Evolutionary conservation across 345 rosid genomes (phyloP), one percentile per base, ranked within the genome.

Genomic region (Hibiscus tridactylites): DNA sequence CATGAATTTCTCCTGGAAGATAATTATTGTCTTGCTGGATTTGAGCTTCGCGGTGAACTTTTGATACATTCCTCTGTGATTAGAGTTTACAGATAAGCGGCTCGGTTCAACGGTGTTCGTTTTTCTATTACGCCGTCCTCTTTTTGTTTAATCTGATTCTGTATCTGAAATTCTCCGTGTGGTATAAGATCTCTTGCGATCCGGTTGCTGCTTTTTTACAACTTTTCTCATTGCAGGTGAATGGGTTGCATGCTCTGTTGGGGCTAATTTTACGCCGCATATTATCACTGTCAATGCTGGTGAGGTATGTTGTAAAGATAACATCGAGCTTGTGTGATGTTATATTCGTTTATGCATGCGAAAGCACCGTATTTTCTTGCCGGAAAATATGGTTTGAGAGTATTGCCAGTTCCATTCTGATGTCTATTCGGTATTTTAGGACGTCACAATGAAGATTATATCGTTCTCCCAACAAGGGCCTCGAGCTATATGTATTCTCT

Each of bases 391-490:
- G 21, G 57, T 56, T 67, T 33, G 65, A 13, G 44, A 73, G 10
- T 16, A 26, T n/a, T 2, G 47, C 49, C 8, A 33, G 61, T 9
- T 31, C n/a, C 37, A 17, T 63, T 21, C 1, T 4, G 58, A 49
- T 46, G 62, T 53, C 3, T n/a, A 46, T 67, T 74, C 69, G 60
- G 29, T 47, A 56, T 53, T 76, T 19, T 79, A 95, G 99, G 99
- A 95, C 60, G 88, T 95, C 31, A 92, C 94, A 1, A 92, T 86
- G 92, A 95, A 95, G 90, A 83, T 95, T 76, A 95, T 95, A 72
- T 92, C 99, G 47, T 95, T 95, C 83, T 95, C 96, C 54, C 99
- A 95, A 81, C 97, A 90, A 95, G 98, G 99, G 75, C 97, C 99
- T 77, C 88, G 97, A 65, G 85, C 97, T 9, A 88, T 95, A 68